Evolutionary conservation across 257 asterid genomes (phyloP).

Genomic region (Primulina huaijiensis): DNA sequence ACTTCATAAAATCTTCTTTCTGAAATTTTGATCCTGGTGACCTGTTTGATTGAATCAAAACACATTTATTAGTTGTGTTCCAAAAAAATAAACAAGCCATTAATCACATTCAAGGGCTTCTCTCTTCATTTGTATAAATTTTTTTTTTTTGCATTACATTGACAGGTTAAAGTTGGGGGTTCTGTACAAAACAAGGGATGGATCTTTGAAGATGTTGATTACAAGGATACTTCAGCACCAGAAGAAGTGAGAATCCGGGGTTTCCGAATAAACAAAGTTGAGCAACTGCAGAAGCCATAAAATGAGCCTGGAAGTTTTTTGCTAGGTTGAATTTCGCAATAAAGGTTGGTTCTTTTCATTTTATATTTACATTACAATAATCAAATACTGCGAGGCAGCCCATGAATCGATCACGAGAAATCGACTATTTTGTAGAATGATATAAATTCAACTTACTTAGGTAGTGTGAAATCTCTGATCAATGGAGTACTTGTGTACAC

Average conservation of each 20-base stretch:
- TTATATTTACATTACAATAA: not conserved
- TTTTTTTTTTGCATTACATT: not conserved
- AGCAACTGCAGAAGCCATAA: slow-evolving; percentile 62
- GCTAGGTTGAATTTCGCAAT: slow-evolving; percentile 16
- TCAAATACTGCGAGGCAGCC: not conserved
- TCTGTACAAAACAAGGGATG: slow-evolving; percentile 73
- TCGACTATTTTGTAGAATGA: not conserved
- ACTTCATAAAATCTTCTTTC: not conserved
- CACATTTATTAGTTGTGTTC: not conserved
- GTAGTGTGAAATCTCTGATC: not conserved
- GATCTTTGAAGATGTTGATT: slow-evolving; percentile 70
- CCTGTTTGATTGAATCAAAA: not conserved
- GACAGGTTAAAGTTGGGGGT: slow-evolving; percentile 76
- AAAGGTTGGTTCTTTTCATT: not conserved
- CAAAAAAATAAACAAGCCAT: not conserved
- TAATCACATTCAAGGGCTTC: not conserved
- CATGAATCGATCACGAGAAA: not conserved
- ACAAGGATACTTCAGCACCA: slow-evolving; percentile 55
- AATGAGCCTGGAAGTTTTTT: slow-evolving; percentile 57
- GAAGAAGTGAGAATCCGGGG: slow-evolving; percentile 96
- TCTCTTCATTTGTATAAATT: not conserved
- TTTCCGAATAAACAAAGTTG: slow-evolving; percentile 62
- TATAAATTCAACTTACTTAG: not conserved
- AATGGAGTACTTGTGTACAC: not conserved
- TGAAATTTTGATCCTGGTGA: not conserved